Evolutionary conservation across 2,329 filamentous ascomycete genomes (phyloP).

Genomic region (Cryoendolithus antarcticus): DNA sequence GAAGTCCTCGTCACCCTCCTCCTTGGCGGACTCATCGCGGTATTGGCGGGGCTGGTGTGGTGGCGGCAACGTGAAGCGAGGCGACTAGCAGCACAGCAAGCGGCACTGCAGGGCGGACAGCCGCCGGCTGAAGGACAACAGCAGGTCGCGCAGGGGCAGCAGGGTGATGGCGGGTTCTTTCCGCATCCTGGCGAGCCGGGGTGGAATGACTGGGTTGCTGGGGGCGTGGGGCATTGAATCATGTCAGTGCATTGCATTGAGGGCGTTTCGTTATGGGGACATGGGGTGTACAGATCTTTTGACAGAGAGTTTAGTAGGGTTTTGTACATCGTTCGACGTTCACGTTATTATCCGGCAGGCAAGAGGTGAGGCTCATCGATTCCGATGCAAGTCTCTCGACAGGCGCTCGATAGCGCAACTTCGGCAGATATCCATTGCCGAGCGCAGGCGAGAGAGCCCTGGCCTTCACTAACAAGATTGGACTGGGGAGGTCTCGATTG

Average conservation of each 20-base stretch:
- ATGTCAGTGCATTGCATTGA: no score
- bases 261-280: background rate
- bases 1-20: slow-evolving; percentile 73
- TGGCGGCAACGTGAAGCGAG: slow-evolving; percentile 56
- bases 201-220: slow-evolving; percentile 55
- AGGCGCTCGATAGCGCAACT: no score
- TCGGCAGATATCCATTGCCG: no score
- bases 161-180: slow-evolving; percentile 44
- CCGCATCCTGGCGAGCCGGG: slow-evolving; percentile 56
- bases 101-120: slow-evolving; percentile 16
- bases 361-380: no score
- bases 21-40: slow-evolving; percentile 65
- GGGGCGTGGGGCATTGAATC: slow-evolving; percentile 49
- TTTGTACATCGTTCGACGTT: no score
- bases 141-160: slow-evolving; percentile 31
- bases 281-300: no score
- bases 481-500: no score
- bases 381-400: no score
- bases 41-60: slow-evolving; percentile 66
- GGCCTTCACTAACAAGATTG: no score
- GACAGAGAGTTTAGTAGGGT: no score
- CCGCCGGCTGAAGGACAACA: slow-evolving; percentile 25
- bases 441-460: no score
- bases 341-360: no score
- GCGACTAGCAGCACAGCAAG: slow-evolving; percentile 26